Base-by-base conservation (phyloP, 2,329 filamentous ascomycete genomes). In the Botrytis medusae region DNA sequence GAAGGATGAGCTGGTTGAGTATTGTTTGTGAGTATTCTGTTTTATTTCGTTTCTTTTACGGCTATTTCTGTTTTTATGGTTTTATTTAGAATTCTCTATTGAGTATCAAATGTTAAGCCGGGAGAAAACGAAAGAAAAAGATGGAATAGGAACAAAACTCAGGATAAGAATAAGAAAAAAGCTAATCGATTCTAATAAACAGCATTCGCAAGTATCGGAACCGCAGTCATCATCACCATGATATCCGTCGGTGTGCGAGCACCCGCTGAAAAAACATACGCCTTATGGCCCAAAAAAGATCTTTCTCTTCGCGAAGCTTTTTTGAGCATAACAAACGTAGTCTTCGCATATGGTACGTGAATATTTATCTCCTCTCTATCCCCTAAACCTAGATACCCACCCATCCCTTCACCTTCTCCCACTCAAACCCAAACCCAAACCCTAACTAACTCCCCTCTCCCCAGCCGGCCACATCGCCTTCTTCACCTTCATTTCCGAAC, bases 401-500 rank as follows among this genome's bases (percentile, higher is more conserved):
- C 46, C 22, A 10, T 9, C 6, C 22, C 8, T 4, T 10, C 22
- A 8, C 46, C 46, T 9, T 22, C n/a, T 18, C 14, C 16, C 25
- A n/a, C n/a, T n/a, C 14, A 16, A 44, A 5, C 44, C 12, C 25
- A 29, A 29, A 2, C 14, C 51, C n/a, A 18, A 57, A 18, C 5
- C 10, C 25, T 2, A 29, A 57, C 51, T 57, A 57, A 57, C 22
- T 25, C 0, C 14, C 6, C 7, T 44, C 42, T 16, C 7, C 12
- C 10, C 25, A 57, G 81, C 87, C 81, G 87, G 87, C n/a, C 87
- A 90, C 76, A 85, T 88, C 37, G 87, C 87, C 51, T 91, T 89
- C 81, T 90, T 90, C 79, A 83, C 83, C 72, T 86, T 91, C 77
- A 86, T 88, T 75, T 84, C 85, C n/a, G 89, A 91, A 77, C 82